A percentile compares a stretch with the other conserved stretches of the same genome.
These are phyloP conservation scores for Pisolithus orientalis DNA, from an alignment of 768 basidiomycete species.

Conservation along the genomic window DNA sequence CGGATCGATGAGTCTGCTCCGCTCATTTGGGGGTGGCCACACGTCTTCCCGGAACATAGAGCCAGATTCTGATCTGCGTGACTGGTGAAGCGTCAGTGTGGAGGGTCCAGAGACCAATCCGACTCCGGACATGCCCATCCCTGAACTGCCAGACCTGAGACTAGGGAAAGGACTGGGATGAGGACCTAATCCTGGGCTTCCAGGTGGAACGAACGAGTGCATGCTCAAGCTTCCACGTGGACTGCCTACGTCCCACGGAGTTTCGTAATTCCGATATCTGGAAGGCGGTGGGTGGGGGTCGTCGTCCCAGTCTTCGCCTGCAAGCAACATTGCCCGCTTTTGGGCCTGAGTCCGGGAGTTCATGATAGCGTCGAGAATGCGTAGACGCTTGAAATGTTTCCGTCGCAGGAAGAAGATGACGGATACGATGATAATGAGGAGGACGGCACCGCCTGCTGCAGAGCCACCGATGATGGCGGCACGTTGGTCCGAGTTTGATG, in stretches of 20 bases:
- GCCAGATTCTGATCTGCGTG: conserved; percentile 36
- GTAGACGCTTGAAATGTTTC: conserved; percentile 29
- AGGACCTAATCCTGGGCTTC: neutral
- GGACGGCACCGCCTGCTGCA: conserved; percentile 31
- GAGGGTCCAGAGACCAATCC: neutral
- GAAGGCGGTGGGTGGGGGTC: conserved; percentile 3
- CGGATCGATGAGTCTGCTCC: conserved; percentile 18
- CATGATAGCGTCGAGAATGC: conserved; percentile 24
- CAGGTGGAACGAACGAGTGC: neutral
- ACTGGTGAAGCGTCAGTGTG: conserved; percentile 27
- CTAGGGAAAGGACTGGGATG: neutral
- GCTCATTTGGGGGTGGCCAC: conserved; percentile 35
- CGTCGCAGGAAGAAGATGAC: conserved; percentile 33
- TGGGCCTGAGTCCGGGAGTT: conserved; percentile 14
- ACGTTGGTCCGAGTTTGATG: conserved; percentile 15
- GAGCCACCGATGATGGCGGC: conserved; percentile 39
- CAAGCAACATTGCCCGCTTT: conserved; percentile 17
- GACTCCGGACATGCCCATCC: neutral
- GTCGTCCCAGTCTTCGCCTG: conserved; percentile 19
- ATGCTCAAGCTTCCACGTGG: neutral
- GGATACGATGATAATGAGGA: conserved; percentile 32
- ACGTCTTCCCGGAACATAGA: conserved; percentile 44
- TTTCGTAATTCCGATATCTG: conserved; percentile 15
- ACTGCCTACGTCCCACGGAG: conserved; percentile 15
- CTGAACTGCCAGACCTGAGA: neutral